Base-by-base conservation (phyloP, 306 rosid species). In the Sesbania bispinosa region DNA sequence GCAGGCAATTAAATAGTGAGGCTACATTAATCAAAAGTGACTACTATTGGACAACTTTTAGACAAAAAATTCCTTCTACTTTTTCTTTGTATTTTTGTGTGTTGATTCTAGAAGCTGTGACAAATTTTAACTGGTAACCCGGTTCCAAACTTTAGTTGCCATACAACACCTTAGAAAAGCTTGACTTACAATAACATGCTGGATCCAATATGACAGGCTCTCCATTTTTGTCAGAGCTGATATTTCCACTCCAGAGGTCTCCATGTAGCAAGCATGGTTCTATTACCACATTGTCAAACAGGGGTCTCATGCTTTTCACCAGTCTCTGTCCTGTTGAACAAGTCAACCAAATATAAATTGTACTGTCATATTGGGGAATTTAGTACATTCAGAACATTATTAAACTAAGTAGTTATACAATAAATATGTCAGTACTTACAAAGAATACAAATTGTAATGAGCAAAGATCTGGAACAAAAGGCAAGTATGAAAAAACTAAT, bases 201-300 rank as follows among this genome's bases (percentile, higher is more conserved):
- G 98, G 98, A 74, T 89, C 97, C 58, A 94, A 88, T 68, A 94
- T 90, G 69, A 90, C 89, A 80, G 98, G 92, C 65, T 88, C 95
- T 45, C 97, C 96, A 24, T 90, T 89, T 53, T 81, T 86, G 84
- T 89, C 96, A 4, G 88, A 81, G 84, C 96, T 83, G 39, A 90
- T 86, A 76, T 94, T 94, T 77, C 98, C 98, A 51, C 98, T 89
- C 98, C 98, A 90, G 6, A 94, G 85, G 74, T 90, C 98, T 77
- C 98, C 97, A 55, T 94, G 98, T 71, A 94, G 79, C 82, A 94
- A 83, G 86, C 97, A 90, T 36, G 98, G 97, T 69, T 94, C 92
- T 60, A 90, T 83, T 20, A 10, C 87, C 73, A 81, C 69, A 68
- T 80, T 79, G 24, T 88, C 87, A 68, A 94, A 94, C 7, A 94